Percentiles rank a stretch among this genome's conserved stretches.
phyloP scores from a whole-genome alignment of 2,329 filamentous ascomycete species.

The Lasiodiplodia theobromae region DNA sequence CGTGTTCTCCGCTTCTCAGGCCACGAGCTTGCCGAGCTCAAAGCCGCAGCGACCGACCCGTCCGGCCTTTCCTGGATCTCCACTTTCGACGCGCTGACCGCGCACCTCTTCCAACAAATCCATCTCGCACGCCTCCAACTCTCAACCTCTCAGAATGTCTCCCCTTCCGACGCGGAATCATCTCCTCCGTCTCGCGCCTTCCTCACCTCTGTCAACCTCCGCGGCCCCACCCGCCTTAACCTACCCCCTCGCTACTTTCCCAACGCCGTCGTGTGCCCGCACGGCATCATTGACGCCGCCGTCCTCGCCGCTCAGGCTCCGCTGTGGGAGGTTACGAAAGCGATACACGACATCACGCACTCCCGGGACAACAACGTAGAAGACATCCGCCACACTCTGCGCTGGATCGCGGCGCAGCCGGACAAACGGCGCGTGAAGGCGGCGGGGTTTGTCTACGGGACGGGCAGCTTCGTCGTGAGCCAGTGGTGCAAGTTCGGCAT shows the following conservation, averaged over 20 bases:
- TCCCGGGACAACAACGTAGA: too few species aligned
- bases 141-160: too few species aligned
- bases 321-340: not conserved
- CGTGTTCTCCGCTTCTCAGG: slow-evolving; percentile 5
- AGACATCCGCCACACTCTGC: not conserved
- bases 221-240: not conserved
- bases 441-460: not conserved
- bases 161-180: too few species aligned
- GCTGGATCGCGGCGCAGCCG: slow-evolving; percentile 15
- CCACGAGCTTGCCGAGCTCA: not conserved
- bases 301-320: not conserved
- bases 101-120: slow-evolving; percentile 9
- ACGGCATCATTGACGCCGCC: not conserved
- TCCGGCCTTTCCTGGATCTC: not conserved
- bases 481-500: slow-evolving; percentile 12
- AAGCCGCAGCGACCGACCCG: not conserved
- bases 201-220: slow-evolving; percentile 19
- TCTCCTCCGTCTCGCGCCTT: not conserved
- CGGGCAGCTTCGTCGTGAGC: not conserved
- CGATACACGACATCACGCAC: not conserved
- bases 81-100: slow-evolving; percentile 12
- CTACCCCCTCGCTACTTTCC: not conserved
- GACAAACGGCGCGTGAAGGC: not conserved
- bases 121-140: slow-evolving; percentile 3
- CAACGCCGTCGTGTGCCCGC: slow-evolving; percentile 9